A percentile compares a stretch with the other conserved stretches of the same genome.
phyloP scores from a whole-genome alignment of 345 rosid genomes.

The Aquilaria yunnanensis region DNA sequence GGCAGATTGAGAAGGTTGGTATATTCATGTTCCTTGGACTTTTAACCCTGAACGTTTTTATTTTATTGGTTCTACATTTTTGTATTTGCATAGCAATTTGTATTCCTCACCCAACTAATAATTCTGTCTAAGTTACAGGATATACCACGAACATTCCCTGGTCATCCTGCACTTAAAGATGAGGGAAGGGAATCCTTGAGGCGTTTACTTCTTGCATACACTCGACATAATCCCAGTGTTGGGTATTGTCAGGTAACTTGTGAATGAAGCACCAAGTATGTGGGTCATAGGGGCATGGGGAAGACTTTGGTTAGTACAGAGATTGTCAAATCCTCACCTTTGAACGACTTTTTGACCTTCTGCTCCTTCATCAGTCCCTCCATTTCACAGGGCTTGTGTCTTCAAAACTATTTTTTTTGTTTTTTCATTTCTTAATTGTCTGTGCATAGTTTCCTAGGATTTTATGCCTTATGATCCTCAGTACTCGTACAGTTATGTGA shows the following conservation, averaged over 20 bases:
- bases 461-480: too few relatives aligned
- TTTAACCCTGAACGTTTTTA: slow-evolving; percentile 47
- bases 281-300: too few relatives aligned
- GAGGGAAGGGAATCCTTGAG: slow-evolving; percentile 85
- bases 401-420: too few relatives aligned
- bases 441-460: too few relatives aligned
- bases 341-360: too few relatives aligned
- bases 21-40: slow-evolving; percentile 47
- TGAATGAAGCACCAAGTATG: not conserved
- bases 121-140: slow-evolving; percentile 50
- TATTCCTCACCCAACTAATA: slow-evolving; percentile 31
- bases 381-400: too few relatives aligned
- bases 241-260: slow-evolving; percentile 93
- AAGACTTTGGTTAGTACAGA: too few relatives aligned
- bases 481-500: too few relatives aligned
- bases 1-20: slow-evolving; percentile 98
- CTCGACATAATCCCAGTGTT: slow-evolving; percentile 85
- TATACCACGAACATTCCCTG: slow-evolving; percentile 92
- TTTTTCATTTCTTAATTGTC: too few relatives aligned
- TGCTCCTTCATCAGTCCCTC: too few relatives aligned
- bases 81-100: slow-evolving; percentile 21
- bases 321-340: too few relatives aligned
- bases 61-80: slow-evolving; percentile 46
- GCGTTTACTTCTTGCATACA: slow-evolving; percentile 85
- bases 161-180: slow-evolving; percentile 92